Evolutionary conservation across 2,329 filamentous ascomycete genomes (phyloP).

Genomic region (Celoporthe dispersa): DNA sequence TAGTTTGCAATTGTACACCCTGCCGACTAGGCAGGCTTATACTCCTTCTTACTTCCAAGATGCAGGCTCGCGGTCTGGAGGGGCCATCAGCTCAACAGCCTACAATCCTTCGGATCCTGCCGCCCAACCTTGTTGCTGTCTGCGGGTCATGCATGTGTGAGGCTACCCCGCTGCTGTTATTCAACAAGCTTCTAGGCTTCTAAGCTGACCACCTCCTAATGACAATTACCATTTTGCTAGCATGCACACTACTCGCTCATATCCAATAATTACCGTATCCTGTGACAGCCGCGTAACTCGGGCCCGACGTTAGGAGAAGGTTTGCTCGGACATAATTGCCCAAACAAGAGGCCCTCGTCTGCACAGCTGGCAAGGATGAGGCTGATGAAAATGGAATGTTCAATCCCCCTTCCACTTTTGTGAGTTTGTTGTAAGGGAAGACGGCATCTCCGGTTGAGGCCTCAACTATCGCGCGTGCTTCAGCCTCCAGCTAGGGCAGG

Average conservation of each 20-base stretch:
- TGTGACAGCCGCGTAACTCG: background rate
- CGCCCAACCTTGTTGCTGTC: background rate
- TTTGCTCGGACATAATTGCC: background rate
- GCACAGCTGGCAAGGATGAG: background rate
- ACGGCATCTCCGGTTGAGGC: background rate
- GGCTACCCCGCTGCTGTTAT: background rate
- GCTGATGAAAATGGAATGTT: background rate
- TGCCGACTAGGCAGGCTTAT: background rate
- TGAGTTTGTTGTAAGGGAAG: background rate
- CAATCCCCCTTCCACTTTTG: background rate
- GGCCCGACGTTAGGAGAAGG: background rate
- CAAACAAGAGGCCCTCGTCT: background rate
- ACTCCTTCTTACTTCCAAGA: background rate
- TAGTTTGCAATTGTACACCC: background rate
- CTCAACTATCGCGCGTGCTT: background rate
- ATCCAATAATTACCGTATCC: background rate
- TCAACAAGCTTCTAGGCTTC: background rate
- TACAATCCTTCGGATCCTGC: background rate
- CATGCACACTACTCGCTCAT: background rate
- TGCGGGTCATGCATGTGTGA: background rate
- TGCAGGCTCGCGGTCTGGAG: background rate
- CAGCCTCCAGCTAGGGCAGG: background rate
- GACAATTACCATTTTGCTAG: background rate
- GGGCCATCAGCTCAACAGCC: too few relatives aligned
- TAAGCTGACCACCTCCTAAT: background rate